A percentile compares a stretch with the other conserved stretches of the same genome.
Conservation (phyloP, 768 basidiomycete genomes). For the Tricholoma furcatifolium region DNA sequence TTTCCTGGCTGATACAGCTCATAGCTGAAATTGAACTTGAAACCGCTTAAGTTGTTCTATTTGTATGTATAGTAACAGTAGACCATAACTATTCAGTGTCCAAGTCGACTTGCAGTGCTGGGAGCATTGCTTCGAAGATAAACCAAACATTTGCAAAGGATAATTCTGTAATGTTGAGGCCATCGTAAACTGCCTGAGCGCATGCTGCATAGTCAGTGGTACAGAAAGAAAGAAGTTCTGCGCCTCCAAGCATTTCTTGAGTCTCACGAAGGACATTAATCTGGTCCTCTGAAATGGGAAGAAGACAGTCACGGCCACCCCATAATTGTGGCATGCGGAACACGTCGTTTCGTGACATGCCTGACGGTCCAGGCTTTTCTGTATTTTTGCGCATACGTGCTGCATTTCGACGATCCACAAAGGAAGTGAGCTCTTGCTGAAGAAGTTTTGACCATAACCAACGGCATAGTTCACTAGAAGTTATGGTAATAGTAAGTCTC, state of each 20-base stretch:
- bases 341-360: slow-evolving; percentile 31
- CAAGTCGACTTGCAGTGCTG: too few species aligned
- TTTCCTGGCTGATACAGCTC: too few species aligned
- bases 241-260: slow-evolving; percentile 30
- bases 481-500: slow-evolving; percentile 8
- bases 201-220: slow-evolving; percentile 21
- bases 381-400: slow-evolving; percentile 24
- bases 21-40: too few species aligned
- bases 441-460: slow-evolving; percentile 31
- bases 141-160: slow-evolving; percentile 7
- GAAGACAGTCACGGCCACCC: slow-evolving; percentile 28
- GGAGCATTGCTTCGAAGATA: slow-evolving; percentile 6
- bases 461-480: slow-evolving; percentile 8
- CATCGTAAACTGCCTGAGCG: slow-evolving; percentile 1
- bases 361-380: slow-evolving; percentile 33
- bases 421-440: slow-evolving; percentile 10
- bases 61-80: too few species aligned
- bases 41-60: too few species aligned
- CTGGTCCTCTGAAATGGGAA: slow-evolving; percentile 16
- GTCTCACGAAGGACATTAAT: slow-evolving; percentile 22
- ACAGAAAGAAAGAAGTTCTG: slow-evolving; percentile 28
- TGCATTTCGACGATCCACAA: neutral
- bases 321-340: slow-evolving; percentile 23
- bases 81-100: too few species aligned
- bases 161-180: neutral